These are phyloP conservation scores for Apiotrichum brassicae DNA, from an alignment of 1,284 basidiomycete genomes.

Conservation along the genomic window DNA sequence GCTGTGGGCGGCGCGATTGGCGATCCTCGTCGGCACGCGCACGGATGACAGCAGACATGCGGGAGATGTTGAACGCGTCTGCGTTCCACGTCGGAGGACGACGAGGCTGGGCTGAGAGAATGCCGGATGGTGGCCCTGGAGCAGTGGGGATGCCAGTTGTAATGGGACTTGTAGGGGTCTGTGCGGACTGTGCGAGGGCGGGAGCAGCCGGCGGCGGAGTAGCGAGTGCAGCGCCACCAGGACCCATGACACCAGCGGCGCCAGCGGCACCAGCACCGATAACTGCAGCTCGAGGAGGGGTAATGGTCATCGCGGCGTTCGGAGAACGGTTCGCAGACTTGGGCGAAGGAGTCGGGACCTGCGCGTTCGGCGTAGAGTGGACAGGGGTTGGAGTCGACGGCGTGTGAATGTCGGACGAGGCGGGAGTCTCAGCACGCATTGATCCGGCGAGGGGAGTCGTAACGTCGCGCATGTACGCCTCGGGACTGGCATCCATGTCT, in stretches of 20 bases:
- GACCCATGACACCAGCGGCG: no score
- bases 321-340: background rate
- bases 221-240: no score
- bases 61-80: constrained; percentile 41
- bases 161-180: constrained; percentile 1
- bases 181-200: background rate
- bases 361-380: background rate
- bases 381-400: background rate
- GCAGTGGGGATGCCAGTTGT: background rate
- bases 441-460: background rate
- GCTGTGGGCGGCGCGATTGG: constrained; percentile 1
- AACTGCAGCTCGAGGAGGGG: no score
- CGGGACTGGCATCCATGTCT: background rate
- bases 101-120: constrained; percentile 14
- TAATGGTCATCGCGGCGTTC: no score
- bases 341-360: background rate
- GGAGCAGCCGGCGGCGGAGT: no score
- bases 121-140: constrained; percentile 50
- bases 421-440: background rate
- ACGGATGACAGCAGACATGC: constrained; percentile 37
- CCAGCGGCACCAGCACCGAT: no score
- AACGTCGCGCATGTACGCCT: background rate
- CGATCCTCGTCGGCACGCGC: constrained; percentile 21
- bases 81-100: constrained; percentile 40
- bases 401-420: background rate